These are phyloP conservation scores for Torrubiella hemipterigena DNA, from an alignment of 2,329 filamentous ascomycete species.

Conservation along the genomic window DNA sequence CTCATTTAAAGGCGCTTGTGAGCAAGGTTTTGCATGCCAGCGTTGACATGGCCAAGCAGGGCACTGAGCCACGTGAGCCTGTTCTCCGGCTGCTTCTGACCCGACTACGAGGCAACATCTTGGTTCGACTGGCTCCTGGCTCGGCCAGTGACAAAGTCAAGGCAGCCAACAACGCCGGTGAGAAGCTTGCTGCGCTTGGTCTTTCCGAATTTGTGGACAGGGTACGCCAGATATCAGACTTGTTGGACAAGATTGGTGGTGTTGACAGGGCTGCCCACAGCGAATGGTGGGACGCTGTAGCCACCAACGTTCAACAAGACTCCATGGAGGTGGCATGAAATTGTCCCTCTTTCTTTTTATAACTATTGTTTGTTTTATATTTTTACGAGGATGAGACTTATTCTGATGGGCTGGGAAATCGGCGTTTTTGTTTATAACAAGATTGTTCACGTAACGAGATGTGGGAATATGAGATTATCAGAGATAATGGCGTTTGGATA, in stretches of 20 bases:
- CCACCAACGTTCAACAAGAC: conserved; percentile 39
- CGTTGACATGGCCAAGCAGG: conserved; percentile 28
- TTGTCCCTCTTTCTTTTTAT: background rate
- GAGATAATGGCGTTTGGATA: too few relatives aligned
- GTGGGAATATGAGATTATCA: too few relatives aligned
- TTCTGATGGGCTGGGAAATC: too few relatives aligned
- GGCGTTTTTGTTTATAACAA: too few relatives aligned
- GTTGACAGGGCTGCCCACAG: conserved; percentile 60
- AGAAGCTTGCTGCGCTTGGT: conserved; percentile 57
- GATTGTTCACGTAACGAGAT: too few relatives aligned
- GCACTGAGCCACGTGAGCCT: conserved; percentile 37
- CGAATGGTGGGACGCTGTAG: conserved; percentile 58
- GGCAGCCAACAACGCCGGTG: conserved; percentile 55
- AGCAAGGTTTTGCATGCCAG: conserved; percentile 41
- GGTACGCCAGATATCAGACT: conserved; percentile 57
- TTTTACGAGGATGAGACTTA: too few relatives aligned
- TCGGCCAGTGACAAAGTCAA: conserved; percentile 60
- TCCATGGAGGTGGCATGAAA: conserved; percentile 11
- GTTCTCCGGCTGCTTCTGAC: conserved; percentile 56
- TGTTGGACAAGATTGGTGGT: conserved; percentile 49
- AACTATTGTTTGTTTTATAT: background rate
- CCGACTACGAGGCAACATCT: conserved; percentile 54
- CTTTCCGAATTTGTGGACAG: conserved; percentile 62
- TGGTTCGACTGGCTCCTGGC: conserved; percentile 50
- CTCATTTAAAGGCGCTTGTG: conserved; percentile 45